Evolutionary conservation across 306 rosid genomes (phyloP).

Genomic region (Amphicarpaea edgeworthii): DNA sequence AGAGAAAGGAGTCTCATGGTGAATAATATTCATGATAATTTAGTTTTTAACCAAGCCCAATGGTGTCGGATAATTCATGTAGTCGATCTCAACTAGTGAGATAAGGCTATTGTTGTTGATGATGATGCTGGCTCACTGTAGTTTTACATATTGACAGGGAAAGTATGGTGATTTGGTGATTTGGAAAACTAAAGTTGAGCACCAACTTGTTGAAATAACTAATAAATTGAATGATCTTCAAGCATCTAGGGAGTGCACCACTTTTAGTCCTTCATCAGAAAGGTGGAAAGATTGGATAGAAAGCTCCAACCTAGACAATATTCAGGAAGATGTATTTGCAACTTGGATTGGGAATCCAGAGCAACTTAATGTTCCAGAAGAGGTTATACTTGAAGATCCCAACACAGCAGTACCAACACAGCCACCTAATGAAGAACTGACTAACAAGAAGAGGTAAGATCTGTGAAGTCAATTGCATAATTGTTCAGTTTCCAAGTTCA

Average conservation of each 20-base stretch:
- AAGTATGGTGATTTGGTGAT: constrained; percentile 62
- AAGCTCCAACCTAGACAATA: constrained; percentile 56
- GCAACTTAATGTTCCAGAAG: constrained; percentile 56
- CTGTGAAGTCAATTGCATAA: constrained; percentile 11
- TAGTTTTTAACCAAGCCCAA: background rate
- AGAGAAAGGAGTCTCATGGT: background rate
- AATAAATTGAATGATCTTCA: constrained; percentile 61
- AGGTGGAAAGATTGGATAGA: constrained; percentile 87
- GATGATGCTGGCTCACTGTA: background rate
- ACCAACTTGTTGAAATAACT: constrained; percentile 65
- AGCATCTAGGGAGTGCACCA: constrained; percentile 53
- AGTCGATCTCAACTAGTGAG: background rate
- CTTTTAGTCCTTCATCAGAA: constrained; percentile 64
- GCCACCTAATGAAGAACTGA: constrained; percentile 52
- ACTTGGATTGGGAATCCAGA: constrained; percentile 73
- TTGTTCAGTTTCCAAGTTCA: background rate
- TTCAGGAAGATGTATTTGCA: constrained; percentile 64
- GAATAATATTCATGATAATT: background rate
- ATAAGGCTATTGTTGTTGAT: background rate
- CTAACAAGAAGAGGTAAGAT: constrained; percentile 62
- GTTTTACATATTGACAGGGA: constrained; percentile 58
- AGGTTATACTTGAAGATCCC: constrained; percentile 52
- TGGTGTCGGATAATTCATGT: background rate
- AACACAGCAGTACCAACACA: constrained; percentile 52
- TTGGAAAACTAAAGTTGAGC: constrained; percentile 79